Conservation (phyloP, 2,329 filamentous ascomycete species). For the Tolypocladium tropicale region DNA sequence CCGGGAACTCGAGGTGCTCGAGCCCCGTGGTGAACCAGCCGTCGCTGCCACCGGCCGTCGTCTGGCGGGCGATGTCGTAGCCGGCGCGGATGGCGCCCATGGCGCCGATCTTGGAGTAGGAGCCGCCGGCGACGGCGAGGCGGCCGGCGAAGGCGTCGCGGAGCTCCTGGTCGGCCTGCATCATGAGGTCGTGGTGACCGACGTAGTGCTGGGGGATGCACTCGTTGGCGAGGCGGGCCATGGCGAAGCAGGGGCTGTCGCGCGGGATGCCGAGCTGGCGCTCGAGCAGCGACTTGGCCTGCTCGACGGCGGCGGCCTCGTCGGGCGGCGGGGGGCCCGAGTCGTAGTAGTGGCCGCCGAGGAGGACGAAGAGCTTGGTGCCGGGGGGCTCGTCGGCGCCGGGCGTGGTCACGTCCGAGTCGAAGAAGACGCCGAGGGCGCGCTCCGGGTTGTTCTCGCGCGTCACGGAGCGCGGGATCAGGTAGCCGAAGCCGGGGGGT, state of each 20-base stretch:
- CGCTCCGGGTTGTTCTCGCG: slow-evolving; percentile 68
- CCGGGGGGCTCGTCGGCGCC: slow-evolving; percentile 45
- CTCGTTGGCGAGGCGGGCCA: slow-evolving; percentile 48
- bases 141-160: slow-evolving; percentile 45
- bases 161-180: slow-evolving; percentile 43
- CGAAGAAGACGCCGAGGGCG: slow-evolving; percentile 86
- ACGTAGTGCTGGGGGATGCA: slow-evolving; percentile 89
- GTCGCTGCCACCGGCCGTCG: slow-evolving; percentile 4
- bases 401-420: slow-evolving; percentile 48
- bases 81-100: slow-evolving; percentile 38
- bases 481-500: slow-evolving; percentile 74
- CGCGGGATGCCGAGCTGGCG: slow-evolving; percentile 63
- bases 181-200: slow-evolving; percentile 59
- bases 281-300: slow-evolving; percentile 60
- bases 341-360: slow-evolving; percentile 84
- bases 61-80: slow-evolving; percentile 17
- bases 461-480: slow-evolving; percentile 68
- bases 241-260: slow-evolving; percentile 48
- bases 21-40: slow-evolving; percentile 17
- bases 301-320: slow-evolving; percentile 52
- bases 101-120: slow-evolving; percentile 42
- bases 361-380: slow-evolving; percentile 87
- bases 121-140: slow-evolving; percentile 52
- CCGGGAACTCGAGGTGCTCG: slow-evolving; percentile 13
- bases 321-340: slow-evolving; percentile 38